These are phyloP conservation scores for Carex parvula DNA, from an alignment of 176 grass and related monocot species.

Conservation along the genomic window DNA sequence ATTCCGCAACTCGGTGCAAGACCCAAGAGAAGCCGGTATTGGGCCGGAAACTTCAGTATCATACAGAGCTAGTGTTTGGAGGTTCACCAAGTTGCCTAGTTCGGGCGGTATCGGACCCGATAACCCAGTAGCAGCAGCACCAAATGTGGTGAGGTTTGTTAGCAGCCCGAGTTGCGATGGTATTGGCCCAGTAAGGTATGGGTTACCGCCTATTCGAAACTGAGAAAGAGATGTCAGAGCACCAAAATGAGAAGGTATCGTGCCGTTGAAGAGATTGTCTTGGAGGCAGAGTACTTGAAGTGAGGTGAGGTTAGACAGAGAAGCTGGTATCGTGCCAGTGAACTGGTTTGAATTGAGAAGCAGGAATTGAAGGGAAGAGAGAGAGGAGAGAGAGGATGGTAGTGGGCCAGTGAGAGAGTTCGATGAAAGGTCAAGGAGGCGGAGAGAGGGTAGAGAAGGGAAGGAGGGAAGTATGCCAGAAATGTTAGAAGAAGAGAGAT, in stretches of 20 bases:
- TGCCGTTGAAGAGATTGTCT: conserved; percentile 87
- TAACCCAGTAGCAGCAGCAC: conserved; percentile 72
- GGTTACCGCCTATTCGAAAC: conserved; percentile 81
- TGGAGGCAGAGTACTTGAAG: conserved; percentile 95
- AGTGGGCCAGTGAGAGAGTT: conserved; percentile 70
- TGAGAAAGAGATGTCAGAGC: conserved; percentile 74
- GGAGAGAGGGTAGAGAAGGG: conserved; percentile 48
- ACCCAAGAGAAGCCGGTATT: conserved; percentile 58
- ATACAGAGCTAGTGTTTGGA: conserved; percentile 77
- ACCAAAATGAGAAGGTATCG: conserved; percentile 71
- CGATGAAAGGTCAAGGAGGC: conserved; percentile 82
- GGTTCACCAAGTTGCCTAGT: conserved; percentile 64
- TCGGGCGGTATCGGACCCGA: conserved; percentile 74
- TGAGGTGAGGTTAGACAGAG: conserved; percentile 57
- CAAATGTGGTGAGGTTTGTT: conserved; percentile 86
- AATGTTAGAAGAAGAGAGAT: conserved; percentile 89
- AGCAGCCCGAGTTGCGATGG: conserved; percentile 61
- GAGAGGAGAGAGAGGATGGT: conserved; percentile 44
- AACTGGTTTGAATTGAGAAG: conserved; percentile 88
- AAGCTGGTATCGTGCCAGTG: conserved; percentile 51
- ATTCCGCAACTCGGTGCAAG: conserved; percentile 69
- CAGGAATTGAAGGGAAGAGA: conserved; percentile 68
- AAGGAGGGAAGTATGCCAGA: conserved; percentile 58
- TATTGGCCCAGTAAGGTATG: conserved; percentile 49
- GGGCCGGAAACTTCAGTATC: conserved; percentile 68